Conservation (phyloP, 2,329 filamentous ascomycete species). For the Pseudofabraea citricarpa region DNA sequence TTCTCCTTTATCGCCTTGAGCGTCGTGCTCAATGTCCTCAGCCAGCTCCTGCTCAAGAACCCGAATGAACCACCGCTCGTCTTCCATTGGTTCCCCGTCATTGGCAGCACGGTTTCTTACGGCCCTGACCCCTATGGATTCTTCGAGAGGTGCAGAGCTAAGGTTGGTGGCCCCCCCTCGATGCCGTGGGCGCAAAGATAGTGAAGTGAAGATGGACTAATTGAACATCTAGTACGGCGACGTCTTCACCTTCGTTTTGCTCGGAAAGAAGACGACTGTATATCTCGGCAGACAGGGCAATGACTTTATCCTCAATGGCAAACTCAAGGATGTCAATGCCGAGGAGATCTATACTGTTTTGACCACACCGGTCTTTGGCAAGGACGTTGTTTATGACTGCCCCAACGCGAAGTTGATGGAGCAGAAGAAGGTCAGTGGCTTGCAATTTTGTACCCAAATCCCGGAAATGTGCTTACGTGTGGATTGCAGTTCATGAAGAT, state of each 20-base stretch:
- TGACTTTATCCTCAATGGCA: conserved; percentile 88
- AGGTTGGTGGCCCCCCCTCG: conserved; percentile 53
- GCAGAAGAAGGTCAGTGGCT: conserved; percentile 73
- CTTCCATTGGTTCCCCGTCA: conserved; percentile 75
- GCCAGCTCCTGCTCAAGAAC: conserved; percentile 77
- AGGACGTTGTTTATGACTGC: conserved; percentile 86
- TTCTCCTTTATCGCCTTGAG: conserved; percentile 42
- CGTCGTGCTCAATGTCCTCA: conserved; percentile 73
- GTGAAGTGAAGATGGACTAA: no score
- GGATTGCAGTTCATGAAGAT: conserved; percentile 68
- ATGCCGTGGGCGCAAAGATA: conserved; percentile 7
- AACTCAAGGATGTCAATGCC: conserved; percentile 82
- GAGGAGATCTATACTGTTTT: conserved; percentile 86
- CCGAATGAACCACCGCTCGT: conserved; percentile 76
- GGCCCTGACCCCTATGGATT: conserved; percentile 91
- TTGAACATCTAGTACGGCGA: conserved; percentile 84
- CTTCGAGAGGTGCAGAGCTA: conserved; percentile 68
- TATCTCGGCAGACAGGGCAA: conserved; percentile 78
- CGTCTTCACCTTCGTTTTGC: conserved; percentile 82
- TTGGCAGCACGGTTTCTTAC: conserved; percentile 90
- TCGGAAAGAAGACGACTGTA: conserved; percentile 86
- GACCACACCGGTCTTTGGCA: conserved; percentile 69
- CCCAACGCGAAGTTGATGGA: conserved; percentile 92
- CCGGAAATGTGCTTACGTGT: conserved; percentile 4
- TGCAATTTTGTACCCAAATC: not conserved